Evolutionary conservation across 148 eudicot species (phyloP).

Genomic region (Rhododendron molle): DNA sequence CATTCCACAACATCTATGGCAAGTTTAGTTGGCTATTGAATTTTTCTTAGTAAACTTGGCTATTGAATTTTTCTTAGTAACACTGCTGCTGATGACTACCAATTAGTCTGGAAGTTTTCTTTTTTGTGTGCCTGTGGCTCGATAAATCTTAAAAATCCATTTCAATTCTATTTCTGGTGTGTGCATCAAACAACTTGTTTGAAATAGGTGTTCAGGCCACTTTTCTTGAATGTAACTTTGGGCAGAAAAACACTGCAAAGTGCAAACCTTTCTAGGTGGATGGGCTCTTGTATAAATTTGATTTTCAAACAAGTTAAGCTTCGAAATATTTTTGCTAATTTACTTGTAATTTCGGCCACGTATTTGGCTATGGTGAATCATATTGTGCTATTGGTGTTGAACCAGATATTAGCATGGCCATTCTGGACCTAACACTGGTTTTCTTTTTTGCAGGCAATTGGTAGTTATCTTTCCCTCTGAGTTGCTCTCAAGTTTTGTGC

Average conservation of each 20-base stretch:
- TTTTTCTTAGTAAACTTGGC: neutral
- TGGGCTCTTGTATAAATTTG: neutral
- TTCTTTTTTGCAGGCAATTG: slow-evolving; percentile 5
- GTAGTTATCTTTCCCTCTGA: neutral
- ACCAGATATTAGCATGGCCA: neutral
- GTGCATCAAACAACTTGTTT: neutral
- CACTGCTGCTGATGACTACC: neutral
- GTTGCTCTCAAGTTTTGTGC: slow-evolving; percentile 6
- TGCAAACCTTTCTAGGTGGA: neutral
- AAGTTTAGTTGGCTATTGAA: neutral
- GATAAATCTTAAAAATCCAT: neutral
- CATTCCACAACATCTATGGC: neutral
- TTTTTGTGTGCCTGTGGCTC: neutral
- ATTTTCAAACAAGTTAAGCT: neutral
- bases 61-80: neutral
- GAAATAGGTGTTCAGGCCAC: neutral
- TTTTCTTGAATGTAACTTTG: neutral
- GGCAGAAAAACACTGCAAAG: slow-evolving; percentile 6
- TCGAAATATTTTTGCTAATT: neutral
- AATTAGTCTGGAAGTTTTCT: neutral
- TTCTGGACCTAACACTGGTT: neutral
- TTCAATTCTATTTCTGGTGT: neutral
- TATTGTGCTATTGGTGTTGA: neutral
- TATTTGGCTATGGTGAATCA: neutral
- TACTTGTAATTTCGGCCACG: neutral